phyloP scores from a whole-genome alignment of 2,329 filamentous ascomycete species.

The Fusarium nygamai region DNA sequence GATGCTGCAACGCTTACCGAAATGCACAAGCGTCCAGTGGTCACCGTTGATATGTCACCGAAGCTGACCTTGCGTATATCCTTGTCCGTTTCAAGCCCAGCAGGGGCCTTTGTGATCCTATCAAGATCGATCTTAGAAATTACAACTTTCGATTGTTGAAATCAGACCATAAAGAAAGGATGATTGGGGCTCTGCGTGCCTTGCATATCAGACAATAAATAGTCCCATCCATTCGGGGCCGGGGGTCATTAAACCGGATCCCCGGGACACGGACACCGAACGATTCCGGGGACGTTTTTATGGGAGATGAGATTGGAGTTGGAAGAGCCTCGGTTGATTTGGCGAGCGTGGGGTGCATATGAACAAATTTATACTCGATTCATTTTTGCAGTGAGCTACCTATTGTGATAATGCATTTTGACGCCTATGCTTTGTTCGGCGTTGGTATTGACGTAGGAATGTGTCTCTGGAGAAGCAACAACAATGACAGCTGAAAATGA shows the following conservation, averaged over 20 bases:
- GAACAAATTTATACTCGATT: not conserved
- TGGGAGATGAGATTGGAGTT: not conserved
- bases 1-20: not conserved
- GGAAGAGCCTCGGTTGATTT: not conserved
- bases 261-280: constrained; percentile 14
- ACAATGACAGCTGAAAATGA: not conserved
- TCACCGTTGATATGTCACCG: not conserved
- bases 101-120: not conserved
- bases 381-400: not conserved
- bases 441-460: not conserved
- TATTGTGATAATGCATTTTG: not conserved
- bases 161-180: constrained; percentile 28
- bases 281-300: not conserved
- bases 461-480: not conserved
- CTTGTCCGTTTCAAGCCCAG: not conserved
- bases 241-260: constrained; percentile 10
- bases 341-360: constrained; percentile 1
- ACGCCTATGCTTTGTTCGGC: not conserved
- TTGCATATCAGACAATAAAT: constrained; percentile 31
- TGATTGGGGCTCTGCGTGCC: constrained; percentile 24
- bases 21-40: too few species aligned
- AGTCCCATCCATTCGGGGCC: constrained; percentile 18
- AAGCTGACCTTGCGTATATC: not conserved
- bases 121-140: constrained; percentile 8
- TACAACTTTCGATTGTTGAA: constrained; percentile 29